Evolutionary conservation across 768 basidiomycete genomes (phyloP), one percentile per base, ranked within the genome.

Genomic region (Termitomyces sp.): DNA sequence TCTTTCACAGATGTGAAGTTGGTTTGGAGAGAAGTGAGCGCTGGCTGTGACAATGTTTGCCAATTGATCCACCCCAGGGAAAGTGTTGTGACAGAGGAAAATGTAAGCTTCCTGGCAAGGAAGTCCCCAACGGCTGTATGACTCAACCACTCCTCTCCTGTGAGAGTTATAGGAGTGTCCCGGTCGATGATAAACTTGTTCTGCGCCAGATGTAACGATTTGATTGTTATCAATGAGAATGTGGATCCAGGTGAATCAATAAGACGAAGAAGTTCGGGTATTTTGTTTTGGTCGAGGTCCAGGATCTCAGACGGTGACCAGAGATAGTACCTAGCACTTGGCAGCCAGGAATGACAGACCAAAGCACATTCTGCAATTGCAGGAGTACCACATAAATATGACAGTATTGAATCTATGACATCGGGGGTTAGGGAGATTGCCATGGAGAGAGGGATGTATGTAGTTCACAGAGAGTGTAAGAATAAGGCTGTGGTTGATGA

Each of bases 271-370:
- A 52, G 36, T 16, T 36, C n/a, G n/a, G 16, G 5, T 10, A 29
- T 25, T 16, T 15, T 3, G 6, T 13, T 3, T 25, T 43, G 42
- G 3, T 52, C n/a, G 22, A 44, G 23, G 32, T 3, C 1, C 13
- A 44, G 52, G 7, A 16, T 32, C 31, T 36, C 35, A 16, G 23
- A 15, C 5, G 16, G n/a, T 4, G 41, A 22, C 7, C 33, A 36
- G 15, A 52, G 52, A 45, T 52, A 23, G 32, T 52, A 20, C 2
- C 52, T 41, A 35, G 52, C 42, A 7, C 32, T 44, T n/a, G 42
- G 42, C n/a, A 44, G n/a, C 42, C 52, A 52, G 11, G 43, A 23
- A 18, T 29, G 41, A 15, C 52, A 45, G 25, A 52, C 52, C 43
- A 52, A 35, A 13, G 42, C 52, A 23, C 52, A 52, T 25, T 35